phyloP scores from a whole-genome alignment of 352 stramenopile species.

The Pythium guiyangense region DNA sequence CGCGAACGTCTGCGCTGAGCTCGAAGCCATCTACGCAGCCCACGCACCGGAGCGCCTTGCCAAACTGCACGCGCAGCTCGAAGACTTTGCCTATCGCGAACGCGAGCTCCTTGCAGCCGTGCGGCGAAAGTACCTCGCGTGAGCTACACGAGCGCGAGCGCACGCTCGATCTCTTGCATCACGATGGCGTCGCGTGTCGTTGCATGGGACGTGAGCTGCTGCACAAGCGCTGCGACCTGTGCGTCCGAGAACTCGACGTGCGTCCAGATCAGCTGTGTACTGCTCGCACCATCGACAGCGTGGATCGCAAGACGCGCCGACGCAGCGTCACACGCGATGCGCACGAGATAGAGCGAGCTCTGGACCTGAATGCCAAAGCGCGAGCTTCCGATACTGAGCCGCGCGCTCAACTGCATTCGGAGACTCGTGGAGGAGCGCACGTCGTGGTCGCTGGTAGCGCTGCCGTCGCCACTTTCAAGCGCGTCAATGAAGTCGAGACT shows the following conservation, averaged over 20 bases:
- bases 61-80: slow-evolving; percentile 48
- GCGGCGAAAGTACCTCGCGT: slow-evolving; percentile 43
- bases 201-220: slow-evolving; percentile 16
- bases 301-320: not conserved
- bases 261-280: not conserved
- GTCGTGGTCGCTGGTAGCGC: not conserved
- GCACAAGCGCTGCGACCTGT: slow-evolving; percentile 12
- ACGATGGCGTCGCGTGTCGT: slow-evolving; percentile 13
- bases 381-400: slow-evolving; percentile 4
- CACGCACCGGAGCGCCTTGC: slow-evolving; percentile 45
- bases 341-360: slow-evolving; percentile 2
- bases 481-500: not conserved
- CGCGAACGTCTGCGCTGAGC: slow-evolving; percentile 14
- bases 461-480: not conserved
- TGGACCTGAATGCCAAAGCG: slow-evolving; percentile 3
- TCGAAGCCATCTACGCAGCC: slow-evolving; percentile 36
- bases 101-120: slow-evolving; percentile 29
- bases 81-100: slow-evolving; percentile 49
- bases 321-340: slow-evolving; percentile 1
- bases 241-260: not conserved
- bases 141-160: not conserved
- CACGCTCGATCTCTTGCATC: slow-evolving; percentile 4
- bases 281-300: not conserved
- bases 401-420: slow-evolving; percentile 5
- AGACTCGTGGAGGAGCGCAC: not conserved